phyloP scores from a whole-genome alignment of 2,329 filamentous ascomycete genomes.

The Penicillium polonicum region DNA sequence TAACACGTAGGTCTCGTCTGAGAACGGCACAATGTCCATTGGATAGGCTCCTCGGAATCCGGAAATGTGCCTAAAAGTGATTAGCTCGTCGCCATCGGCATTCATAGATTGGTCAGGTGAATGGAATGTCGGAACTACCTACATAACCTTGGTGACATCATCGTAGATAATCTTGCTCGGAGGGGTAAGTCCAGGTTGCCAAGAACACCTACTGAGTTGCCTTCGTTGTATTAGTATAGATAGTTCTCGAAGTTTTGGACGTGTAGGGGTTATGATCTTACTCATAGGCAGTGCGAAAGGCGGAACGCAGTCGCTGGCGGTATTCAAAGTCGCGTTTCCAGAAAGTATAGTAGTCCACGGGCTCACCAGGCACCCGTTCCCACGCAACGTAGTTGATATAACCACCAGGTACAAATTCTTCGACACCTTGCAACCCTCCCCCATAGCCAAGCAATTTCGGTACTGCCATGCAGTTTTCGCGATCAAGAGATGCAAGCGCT shows the following conservation, averaged over 20 bases:
- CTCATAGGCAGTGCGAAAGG: neutral
- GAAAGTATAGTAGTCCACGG: neutral
- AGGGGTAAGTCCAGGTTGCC: neutral
- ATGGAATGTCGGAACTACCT: neutral
- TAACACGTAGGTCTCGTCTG: neutral
- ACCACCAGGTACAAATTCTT: neutral
- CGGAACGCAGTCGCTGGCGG: neutral
- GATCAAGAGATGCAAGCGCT: neutral
- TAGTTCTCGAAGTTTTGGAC: neutral
- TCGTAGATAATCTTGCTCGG: constrained; percentile 1
- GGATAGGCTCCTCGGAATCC: neutral
- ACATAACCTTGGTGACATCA: neutral
- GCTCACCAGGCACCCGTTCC: neutral
- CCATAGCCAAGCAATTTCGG: neutral
- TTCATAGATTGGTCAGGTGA: neutral
- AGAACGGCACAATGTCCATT: constrained; percentile 1
- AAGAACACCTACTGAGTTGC: neutral
- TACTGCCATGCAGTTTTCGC: neutral
- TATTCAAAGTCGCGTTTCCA: neutral
- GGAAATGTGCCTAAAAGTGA: neutral
- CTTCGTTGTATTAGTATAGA: constrained; percentile 1
- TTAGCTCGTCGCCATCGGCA: neutral
- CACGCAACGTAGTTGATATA: constrained; percentile 1
- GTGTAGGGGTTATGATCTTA: neutral
- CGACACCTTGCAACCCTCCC: neutral